phyloP scores from a whole-genome alignment of 129 eudicot species.

The Centaurea solstitialis region DNA sequence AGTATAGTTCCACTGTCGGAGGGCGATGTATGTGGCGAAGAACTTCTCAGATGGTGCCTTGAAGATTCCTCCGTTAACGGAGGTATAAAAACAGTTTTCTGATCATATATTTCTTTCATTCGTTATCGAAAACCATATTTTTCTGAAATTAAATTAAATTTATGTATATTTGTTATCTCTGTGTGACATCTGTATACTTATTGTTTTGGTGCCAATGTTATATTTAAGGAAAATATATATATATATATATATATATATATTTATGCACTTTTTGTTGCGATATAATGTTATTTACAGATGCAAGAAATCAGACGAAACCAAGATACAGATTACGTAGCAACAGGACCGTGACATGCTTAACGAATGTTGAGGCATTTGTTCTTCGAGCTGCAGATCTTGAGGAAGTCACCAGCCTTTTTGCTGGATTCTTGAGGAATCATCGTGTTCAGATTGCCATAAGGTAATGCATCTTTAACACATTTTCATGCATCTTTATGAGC shows the following conservation, averaged over 20 bases:
- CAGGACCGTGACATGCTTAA: conserved; percentile 57
- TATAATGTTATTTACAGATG: conserved; percentile 39
- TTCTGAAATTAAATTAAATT: no score
- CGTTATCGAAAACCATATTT: not conserved
- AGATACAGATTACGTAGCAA: conserved; percentile 55
- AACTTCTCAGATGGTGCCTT: conserved; percentile 85
- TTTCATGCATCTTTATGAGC: not conserved
- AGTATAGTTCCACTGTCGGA: conserved; percentile 43
- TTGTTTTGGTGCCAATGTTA: no score
- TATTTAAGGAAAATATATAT: not conserved
- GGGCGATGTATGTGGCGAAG: conserved; percentile 88
- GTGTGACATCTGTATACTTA: not conserved
- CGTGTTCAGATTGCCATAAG: conserved; percentile 79
- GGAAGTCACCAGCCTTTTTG: conserved; percentile 68
- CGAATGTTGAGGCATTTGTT: conserved; percentile 81
- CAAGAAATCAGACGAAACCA: conserved; percentile 35
- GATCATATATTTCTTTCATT: not conserved
- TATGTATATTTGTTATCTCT: not conserved
- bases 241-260: no score
- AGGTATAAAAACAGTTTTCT: conserved; percentile 33
- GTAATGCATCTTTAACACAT: conserved; percentile 30
- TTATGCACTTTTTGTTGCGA: not conserved
- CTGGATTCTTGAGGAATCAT: conserved; percentile 58
- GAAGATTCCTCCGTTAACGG: conserved; percentile 63
- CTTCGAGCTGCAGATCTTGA: conserved; percentile 72